A percentile compares a stretch with the other conserved stretches of the same genome.
Conservation (phyloP, 2,329 filamentous ascomycete species). For the Simplicillium sp. region DNA sequence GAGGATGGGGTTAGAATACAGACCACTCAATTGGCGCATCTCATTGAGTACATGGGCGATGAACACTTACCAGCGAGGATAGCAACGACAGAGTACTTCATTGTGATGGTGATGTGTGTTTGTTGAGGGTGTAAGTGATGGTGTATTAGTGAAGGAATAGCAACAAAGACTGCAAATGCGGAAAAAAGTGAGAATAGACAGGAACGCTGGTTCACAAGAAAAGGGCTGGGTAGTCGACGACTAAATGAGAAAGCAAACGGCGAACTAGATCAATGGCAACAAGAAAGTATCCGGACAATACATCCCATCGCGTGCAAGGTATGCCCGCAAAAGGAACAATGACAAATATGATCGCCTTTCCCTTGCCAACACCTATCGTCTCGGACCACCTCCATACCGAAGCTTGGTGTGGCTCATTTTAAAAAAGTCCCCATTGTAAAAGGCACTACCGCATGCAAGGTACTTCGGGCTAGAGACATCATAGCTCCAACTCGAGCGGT, state of each 20-base stretch:
- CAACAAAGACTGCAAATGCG: neutral
- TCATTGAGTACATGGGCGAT: neutral
- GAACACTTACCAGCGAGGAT: conserved; percentile 4
- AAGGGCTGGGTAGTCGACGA: neutral
- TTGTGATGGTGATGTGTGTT: conserved; percentile 1
- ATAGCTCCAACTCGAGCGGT: too few species aligned
- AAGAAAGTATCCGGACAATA: neutral
- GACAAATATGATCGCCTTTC: too few species aligned
- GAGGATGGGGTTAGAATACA: neutral
- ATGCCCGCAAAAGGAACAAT: too few species aligned
- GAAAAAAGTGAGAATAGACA: neutral
- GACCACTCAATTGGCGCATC: neutral
- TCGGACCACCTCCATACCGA: too few species aligned
- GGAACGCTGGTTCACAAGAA: neutral
- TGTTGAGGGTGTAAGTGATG: neutral
- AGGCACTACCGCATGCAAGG: too few species aligned
- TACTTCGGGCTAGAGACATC: too few species aligned
- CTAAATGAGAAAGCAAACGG: neutral
- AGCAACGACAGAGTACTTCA: conserved; percentile 4
- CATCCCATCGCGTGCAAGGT: neutral
- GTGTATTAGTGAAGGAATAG: neutral
- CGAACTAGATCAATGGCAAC: neutral
- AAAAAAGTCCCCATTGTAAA: too few species aligned
- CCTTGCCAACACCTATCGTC: too few species aligned
- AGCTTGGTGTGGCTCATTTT: too few species aligned